Base-by-base conservation (phyloP, 2,329 filamentous ascomycete genomes). In the Fusarium verticillioides region DNA sequence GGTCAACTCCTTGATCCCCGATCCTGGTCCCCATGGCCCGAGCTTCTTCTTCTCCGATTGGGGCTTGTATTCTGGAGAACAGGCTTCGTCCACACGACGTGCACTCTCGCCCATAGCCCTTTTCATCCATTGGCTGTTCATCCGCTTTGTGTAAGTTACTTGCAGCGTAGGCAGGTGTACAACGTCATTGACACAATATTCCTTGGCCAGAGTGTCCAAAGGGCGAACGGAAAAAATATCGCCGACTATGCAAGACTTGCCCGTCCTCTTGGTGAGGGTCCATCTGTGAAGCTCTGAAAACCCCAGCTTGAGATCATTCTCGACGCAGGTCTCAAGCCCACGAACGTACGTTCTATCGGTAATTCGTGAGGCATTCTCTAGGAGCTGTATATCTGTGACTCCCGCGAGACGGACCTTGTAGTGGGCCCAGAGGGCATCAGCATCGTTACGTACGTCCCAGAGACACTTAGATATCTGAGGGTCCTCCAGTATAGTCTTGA, bases 321-420 rank as follows among this genome's bases (percentile, higher is more conserved):
- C 18, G 2, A 34, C 11, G 2, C 32, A 52, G 5, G 0, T 15
- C 2, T 26, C 1, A 21, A 52, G 30, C 4, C 16, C 49, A 8
- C n/a, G 32, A 1, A 52, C 11, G 12, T 34, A 52, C 0, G 10
- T 36, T 5, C 15, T 26, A 26, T 19, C 32, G 5, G 16, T 12
- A 10, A 1, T 2, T 1, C 30, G n/a, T 3, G n/a, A 15, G 2
- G 4, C n/a, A 26, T 36, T 36, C 4, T 52, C 49, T 2, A 52
- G n/a, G 8, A 36, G n/a, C 11, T 52, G 18, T 26, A 36, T 36
- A 0, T 36, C 49, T 36, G 32, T 36, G 3, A 52, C n/a, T 5
- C n/a, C 32, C 0, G 18, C 9, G 8, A 36, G n/a, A 6, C 9
- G 12, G 32, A 52, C n/a, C 2, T 36, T 36, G 18, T 52, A 21